phyloP scores from a whole-genome alignment of 176 grass and related monocot genomes.

The Oryza nivara region DNA sequence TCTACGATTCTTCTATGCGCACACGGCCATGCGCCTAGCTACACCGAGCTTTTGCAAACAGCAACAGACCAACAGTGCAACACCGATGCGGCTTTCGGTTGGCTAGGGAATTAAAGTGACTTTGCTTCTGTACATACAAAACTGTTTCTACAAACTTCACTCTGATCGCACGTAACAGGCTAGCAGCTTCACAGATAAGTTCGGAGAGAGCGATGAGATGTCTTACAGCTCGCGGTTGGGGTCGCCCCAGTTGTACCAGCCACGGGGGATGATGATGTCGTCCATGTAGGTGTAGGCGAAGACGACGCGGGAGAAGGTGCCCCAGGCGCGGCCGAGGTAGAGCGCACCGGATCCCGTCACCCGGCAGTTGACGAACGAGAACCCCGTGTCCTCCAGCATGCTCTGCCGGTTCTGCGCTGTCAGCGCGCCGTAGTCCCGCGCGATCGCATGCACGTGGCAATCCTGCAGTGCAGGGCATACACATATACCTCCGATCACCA shows the following conservation, averaged over 20 bases:
- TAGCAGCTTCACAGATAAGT: not conserved
- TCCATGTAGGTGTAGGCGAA: constrained; percentile 99
- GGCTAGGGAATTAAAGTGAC: not conserved
- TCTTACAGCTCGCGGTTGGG: constrained; percentile 70
- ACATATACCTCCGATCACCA: not conserved
- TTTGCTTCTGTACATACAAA: not conserved
- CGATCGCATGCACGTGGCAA: constrained; percentile 87
- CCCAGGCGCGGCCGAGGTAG: constrained; percentile 92
- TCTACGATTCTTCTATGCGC: not conserved
- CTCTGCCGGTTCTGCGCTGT: constrained; percentile 91
- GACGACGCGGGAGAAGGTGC: constrained; percentile 90
- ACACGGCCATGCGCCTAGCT: not conserved
- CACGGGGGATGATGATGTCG: constrained; percentile 81
- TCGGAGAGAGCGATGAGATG: not conserved
- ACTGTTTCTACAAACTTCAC: too few relatives aligned
- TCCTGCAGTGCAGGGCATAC: constrained; percentile 36
- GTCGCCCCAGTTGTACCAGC: constrained; percentile 97
- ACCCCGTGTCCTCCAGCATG: constrained; percentile 88
- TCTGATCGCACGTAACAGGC: not conserved
- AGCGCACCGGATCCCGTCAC: constrained; percentile 88
- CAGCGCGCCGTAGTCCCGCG: constrained; percentile 73
- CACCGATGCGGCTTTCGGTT: not conserved
- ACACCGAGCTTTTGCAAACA: not conserved
- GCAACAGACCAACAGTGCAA: not conserved
- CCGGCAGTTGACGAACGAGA: constrained; percentile 89